A percentile compares a stretch with the other conserved stretches of the same genome.
phyloP scores from a whole-genome alignment of 2,329 filamentous ascomycete species.

The Fusarium anguioides region DNA sequence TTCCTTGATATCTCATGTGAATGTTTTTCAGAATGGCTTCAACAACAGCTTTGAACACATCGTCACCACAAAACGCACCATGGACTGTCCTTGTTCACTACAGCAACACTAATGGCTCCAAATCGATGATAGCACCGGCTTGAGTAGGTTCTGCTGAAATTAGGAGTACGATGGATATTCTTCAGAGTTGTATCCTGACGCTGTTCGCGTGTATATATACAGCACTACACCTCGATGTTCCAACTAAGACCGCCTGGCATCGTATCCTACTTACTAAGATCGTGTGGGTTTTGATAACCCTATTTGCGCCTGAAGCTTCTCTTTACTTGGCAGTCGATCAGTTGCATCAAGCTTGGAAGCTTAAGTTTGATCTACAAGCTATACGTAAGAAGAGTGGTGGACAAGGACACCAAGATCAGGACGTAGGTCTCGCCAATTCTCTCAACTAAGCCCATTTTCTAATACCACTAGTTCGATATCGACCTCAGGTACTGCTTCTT shows the following conservation, averaged over 20 bases:
- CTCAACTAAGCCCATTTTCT: not conserved
- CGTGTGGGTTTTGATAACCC: not conserved
- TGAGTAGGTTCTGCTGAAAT: not conserved
- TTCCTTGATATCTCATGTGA: not conserved
- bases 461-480: not conserved
- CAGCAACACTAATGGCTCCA: not conserved
- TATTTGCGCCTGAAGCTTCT: not conserved
- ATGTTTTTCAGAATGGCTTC: not conserved
- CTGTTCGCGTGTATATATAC: not conserved
- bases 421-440: not conserved
- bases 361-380: not conserved
- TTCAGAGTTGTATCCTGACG: not conserved
- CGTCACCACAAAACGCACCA: not conserved
- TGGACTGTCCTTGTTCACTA: conserved; percentile 2
- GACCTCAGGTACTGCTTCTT: not conserved
- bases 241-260: not conserved
- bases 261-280: not conserved
- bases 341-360: not conserved
- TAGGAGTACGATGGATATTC: not conserved
- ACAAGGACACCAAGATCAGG: not conserved
- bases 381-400: not conserved
- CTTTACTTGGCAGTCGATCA: not conserved
- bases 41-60: not conserved
- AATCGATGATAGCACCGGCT: not conserved
- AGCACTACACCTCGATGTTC: not conserved